Conservation (phyloP, 2,329 filamentous ascomycete species). For the Chrysoporthe cubensis region DNA sequence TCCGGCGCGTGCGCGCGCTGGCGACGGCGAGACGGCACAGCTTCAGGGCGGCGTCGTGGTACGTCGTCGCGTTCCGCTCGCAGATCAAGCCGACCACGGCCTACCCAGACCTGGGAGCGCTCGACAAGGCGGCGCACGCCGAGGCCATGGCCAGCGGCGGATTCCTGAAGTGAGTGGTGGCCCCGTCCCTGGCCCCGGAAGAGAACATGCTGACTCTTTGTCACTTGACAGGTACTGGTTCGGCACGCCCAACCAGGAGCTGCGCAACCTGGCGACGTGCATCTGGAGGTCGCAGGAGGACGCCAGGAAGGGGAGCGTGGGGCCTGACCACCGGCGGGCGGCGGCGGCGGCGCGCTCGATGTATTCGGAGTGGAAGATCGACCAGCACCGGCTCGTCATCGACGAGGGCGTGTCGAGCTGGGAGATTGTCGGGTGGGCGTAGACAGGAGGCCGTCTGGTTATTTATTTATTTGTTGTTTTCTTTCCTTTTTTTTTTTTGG, state of each 20-base stretch:
- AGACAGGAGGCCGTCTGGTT: neutral
- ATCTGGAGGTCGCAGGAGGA: constrained; percentile 66
- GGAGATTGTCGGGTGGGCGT: constrained; percentile 33
- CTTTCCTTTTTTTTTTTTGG: no score
- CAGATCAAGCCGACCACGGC: constrained; percentile 70
- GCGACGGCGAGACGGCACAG: constrained; percentile 47
- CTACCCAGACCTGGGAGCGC: constrained; percentile 66
- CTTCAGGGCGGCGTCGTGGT: constrained; percentile 72
- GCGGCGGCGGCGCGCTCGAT: constrained; percentile 66
- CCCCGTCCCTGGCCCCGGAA: neutral
- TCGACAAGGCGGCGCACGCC: constrained; percentile 79
- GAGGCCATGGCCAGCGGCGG: constrained; percentile 82
- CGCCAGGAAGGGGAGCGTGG: constrained; percentile 61
- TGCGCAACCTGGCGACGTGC: constrained; percentile 82
- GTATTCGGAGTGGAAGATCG: constrained; percentile 71
- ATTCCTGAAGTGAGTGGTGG: constrained; percentile 69
- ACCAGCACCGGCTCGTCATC: constrained; percentile 71
- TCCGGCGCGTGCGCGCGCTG: constrained; percentile 61
- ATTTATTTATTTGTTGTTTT: no score
- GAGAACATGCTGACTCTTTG: constrained; percentile 5
- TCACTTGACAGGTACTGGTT: constrained; percentile 76
- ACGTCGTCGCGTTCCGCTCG: constrained; percentile 84
- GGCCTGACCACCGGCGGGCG: constrained; percentile 66
- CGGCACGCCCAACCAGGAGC: constrained; percentile 69
- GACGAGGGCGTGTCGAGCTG: constrained; percentile 51